phyloP scores from a whole-genome alignment of 371 early-diverging fungal species.

The Massospora cicadina region DNA sequence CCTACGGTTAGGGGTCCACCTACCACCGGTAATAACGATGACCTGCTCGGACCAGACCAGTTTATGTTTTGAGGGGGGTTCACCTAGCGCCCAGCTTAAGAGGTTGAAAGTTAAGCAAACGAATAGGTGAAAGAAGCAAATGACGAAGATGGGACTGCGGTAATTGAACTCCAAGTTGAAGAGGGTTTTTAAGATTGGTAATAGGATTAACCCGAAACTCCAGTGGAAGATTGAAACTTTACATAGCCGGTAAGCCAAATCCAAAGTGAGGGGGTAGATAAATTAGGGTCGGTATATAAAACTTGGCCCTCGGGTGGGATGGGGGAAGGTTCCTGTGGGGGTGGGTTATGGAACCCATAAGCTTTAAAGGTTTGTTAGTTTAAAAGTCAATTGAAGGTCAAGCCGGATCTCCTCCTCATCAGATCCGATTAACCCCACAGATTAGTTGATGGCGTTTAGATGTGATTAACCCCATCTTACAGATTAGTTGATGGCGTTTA shows the following conservation, averaged over 20 bases:
- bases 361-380: too few relatives aligned
- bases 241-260: not conserved
- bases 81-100: not conserved
- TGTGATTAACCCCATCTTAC: too few relatives aligned
- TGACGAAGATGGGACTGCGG: not conserved
- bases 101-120: not conserved
- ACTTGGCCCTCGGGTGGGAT: not conserved
- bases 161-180: not conserved
- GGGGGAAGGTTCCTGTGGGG: too few relatives aligned
- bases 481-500: too few relatives aligned
- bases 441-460: too few relatives aligned
- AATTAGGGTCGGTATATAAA: not conserved
- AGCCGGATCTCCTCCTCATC: too few relatives aligned
- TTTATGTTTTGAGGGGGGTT: not conserved
- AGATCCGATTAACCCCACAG: too few relatives aligned
- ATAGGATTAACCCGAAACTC: constrained; percentile 4
- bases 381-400: too few relatives aligned
- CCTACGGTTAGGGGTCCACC: not conserved
- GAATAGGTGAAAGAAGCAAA: too few relatives aligned
- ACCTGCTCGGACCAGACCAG: not conserved
- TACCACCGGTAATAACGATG: constrained; percentile 11
- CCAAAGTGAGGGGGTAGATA: not conserved
- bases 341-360: too few relatives aligned
- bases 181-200: not conserved
- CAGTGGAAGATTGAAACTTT: constrained; percentile 4